Base-by-base conservation (phyloP, 306 rosid species). In the Acmispon strigosus region DNA sequence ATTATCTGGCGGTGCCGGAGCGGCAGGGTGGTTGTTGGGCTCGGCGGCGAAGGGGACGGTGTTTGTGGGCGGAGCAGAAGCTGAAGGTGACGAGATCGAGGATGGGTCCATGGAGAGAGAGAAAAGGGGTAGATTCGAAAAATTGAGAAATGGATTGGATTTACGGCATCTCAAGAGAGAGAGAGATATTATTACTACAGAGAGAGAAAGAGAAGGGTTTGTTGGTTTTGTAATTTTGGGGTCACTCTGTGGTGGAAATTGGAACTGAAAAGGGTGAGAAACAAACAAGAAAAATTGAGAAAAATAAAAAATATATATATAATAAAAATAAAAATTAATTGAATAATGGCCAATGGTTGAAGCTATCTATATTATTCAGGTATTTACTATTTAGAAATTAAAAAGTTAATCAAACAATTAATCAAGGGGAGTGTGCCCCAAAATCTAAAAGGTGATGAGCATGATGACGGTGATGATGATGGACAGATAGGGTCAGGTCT, bases 21-120 rank as follows among this genome's bases (percentile, higher is more conserved):
- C 16, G 1, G 37, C 76, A 18, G 78, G 70, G 62, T 76, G 69
- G 69, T 81, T 76, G 57, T 75, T 74, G 10, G 79, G 66, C 42
- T 68, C 66, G 37, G 60, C 29, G 15, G 78, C 52, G 61, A 78
- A 75, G 13, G 79, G 82, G 4, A 63, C 73, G 68, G 84, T 18
- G 74, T 47, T 13, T 0, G 49, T 60, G 37, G 7, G 39, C 43
- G 62, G 17, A 9, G 61, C 76, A 13, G 62, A 9, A 8, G 69
- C 9, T 2, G 67, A 53, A 41, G 56, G 13, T 7, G 75, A 69
- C 56, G 82, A 58, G 79, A 78, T 73, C 78, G 76, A 77, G 45
- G 73, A 70, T 48, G 95, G 88, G 84, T 88, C 96, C 95, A 86
- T 90, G 27, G 80, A 44, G 80, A 71, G 62, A 10, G 57, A 56